Evolutionary conservation across 352 stramenopile genomes (phyloP).

Genomic region (Pythium graminicola): DNA sequence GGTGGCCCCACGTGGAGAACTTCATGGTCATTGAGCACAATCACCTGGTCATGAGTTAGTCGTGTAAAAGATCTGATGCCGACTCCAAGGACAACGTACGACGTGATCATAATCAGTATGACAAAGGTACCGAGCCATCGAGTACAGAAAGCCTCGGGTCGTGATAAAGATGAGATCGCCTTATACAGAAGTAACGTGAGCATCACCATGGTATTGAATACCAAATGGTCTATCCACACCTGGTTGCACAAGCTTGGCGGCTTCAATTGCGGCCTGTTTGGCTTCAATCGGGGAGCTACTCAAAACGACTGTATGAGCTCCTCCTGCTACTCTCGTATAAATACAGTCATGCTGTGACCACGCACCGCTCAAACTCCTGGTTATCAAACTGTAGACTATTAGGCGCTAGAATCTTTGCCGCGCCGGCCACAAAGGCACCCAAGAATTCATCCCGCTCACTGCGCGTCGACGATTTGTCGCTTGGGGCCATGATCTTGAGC

Average conservation of each 20-base stretch:
- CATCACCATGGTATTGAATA: not conserved
- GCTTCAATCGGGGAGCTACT: slow-evolving; percentile 49
- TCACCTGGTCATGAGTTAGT: slow-evolving; percentile 31
- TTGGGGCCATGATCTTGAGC: slow-evolving; percentile 4
- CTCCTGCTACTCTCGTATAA: too few species aligned
- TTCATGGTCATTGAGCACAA: slow-evolving; percentile 51
- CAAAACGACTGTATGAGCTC: not conserved
- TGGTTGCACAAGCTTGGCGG: slow-evolving; percentile 53
- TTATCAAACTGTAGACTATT: slow-evolving; percentile 75
- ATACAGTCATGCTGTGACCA: too few species aligned
- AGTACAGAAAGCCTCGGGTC: slow-evolving; percentile 64
- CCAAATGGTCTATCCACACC: slow-evolving; percentile 23
- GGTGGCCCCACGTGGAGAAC: slow-evolving; percentile 67
- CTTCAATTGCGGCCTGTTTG: slow-evolving; percentile 49
- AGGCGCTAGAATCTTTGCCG: slow-evolving; percentile 47
- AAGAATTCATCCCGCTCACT: slow-evolving; percentile 25
- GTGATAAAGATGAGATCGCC: slow-evolving; percentile 79
- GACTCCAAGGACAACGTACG: too few species aligned
- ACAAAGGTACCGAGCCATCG: slow-evolving; percentile 47
- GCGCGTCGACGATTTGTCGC: not conserved
- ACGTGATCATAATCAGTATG: slow-evolving; percentile 74
- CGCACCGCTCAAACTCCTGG: slow-evolving; percentile 62
- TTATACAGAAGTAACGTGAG: slow-evolving; percentile 8
- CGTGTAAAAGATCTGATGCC: too few species aligned
- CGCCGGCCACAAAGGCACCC: slow-evolving; percentile 32